Evolutionary conservation across 331 rosid species (phyloP).

Genomic region (Quercus tomentella): DNA sequence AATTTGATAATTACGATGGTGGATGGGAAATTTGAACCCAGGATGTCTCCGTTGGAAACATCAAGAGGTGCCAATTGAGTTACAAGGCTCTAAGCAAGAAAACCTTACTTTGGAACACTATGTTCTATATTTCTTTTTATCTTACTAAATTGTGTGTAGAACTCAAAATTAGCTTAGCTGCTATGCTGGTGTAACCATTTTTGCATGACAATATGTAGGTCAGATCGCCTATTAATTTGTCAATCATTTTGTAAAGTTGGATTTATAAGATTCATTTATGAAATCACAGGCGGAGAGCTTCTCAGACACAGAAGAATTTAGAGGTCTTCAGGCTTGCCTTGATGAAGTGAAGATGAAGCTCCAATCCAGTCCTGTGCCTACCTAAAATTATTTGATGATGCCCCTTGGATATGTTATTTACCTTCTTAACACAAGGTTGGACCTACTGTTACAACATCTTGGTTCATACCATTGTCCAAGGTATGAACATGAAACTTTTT

Average conservation of each 20-base stretch:
- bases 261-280: conserved; percentile 6
- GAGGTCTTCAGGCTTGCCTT: conserved; percentile 62
- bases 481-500: background rate
- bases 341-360: conserved; percentile 64
- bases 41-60: no score
- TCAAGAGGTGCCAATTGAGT: no score
- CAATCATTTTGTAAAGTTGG: background rate
- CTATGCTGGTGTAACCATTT: background rate
- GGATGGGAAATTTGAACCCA: no score
- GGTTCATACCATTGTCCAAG: background rate
- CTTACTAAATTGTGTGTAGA: background rate
- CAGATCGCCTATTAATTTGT: background rate
- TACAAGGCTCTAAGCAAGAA: background rate
- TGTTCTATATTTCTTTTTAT: background rate
- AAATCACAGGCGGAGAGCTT: conserved; percentile 59
- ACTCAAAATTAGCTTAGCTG: background rate
- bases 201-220: background rate
- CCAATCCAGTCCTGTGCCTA: conserved; percentile 29
- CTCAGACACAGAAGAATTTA: conserved; percentile 62
- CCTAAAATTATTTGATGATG: conserved; percentile 23
- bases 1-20: no score
- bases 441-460: background rate
- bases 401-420: background rate
- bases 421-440: background rate
- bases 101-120: background rate